Percentiles rank a stretch among this genome's conserved stretches.
Evolutionary conservation across 768 basidiomycete genomes (phyloP).

Genomic region (Xerocomellus chrysenteron): DNA sequence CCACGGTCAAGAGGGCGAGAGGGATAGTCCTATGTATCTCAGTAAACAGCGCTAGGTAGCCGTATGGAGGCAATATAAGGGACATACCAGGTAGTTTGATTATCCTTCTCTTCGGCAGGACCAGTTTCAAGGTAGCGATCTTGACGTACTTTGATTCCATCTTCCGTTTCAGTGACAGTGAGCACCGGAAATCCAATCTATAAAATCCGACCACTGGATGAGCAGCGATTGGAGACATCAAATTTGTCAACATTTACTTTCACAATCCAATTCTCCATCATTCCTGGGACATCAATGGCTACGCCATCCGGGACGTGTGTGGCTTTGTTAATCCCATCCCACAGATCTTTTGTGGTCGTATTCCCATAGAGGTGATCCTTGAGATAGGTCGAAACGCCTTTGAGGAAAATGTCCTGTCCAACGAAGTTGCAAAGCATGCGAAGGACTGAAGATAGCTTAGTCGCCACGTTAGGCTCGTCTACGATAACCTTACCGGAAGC

Average conservation of each 20-base stretch:
- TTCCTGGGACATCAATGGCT: slow-evolving; percentile 61
- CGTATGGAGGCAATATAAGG: background rate
- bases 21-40: slow-evolving; percentile 67
- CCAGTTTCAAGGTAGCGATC: slow-evolving; percentile 92
- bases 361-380: slow-evolving; percentile 86
- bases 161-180: slow-evolving; percentile 73
- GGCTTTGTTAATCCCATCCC: slow-evolving; percentile 78
- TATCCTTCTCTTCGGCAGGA: slow-evolving; percentile 72
- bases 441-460: slow-evolving; percentile 53
- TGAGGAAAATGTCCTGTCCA: slow-evolving; percentile 84
- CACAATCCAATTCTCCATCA: slow-evolving; percentile 92
- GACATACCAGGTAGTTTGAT: slow-evolving; percentile 79
- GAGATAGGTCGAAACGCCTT: slow-evolving; percentile 88
- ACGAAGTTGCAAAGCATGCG: slow-evolving; percentile 90
- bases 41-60: background rate
- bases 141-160: slow-evolving; percentile 78
- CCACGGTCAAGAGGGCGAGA: slow-evolving; percentile 65
- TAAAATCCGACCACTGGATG: background rate
- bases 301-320: slow-evolving; percentile 42
- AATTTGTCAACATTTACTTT: slow-evolving; percentile 45
- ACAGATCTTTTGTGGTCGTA: slow-evolving; percentile 82
- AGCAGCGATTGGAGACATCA: background rate
- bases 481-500: slow-evolving; percentile 54
- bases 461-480: background rate
- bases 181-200: slow-evolving; percentile 86